Evolutionary conservation across 106 monocot species (phyloP), one percentile per base, ranked within the genome.

Genomic region (Phalaenopsis equestris): DNA sequence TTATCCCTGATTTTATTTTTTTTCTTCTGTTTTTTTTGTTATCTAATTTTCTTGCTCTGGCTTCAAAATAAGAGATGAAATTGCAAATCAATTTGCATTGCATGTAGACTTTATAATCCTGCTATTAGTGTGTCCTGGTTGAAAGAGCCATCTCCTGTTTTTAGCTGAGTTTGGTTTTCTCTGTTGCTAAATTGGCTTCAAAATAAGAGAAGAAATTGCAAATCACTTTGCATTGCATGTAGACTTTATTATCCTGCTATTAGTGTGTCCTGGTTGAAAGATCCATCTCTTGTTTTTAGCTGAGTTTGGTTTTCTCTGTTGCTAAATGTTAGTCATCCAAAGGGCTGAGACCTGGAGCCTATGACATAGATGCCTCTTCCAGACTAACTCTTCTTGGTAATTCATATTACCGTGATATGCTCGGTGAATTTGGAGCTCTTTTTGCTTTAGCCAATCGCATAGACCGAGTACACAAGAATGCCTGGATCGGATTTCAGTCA

Each of bases 401-500:
- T 87, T 72, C 80, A 21, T 93, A 98, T 73, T 98, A 94, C 72
- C 80, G 94, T 85, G 91, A 94, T 79, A 72, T 77, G n/a, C 91
- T 99, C 37, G 92, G 89, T 84, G 98, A 99, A 88, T 87, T 88
- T 91, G 98, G 98, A 64, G 94, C 98, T 37, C 90, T 93, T 80
- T 94, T 94, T 67, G 86, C 98, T 83, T 68, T 99, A 76, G 94
- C 94, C 56, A 91, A 94, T 78, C 80, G 87, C 68, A 93, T 94
- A 79, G 98, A 99, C 82, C 88, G 89, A 30, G 77, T 91, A 84
- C 98, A 99, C 85, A 99, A 91, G 82, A 99, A 93, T 87, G 90
- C 98, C 73, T 99, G 98, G 98, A 91, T 94, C 78, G 98, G 94
- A 0, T 99, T 99, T 87, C 98, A 99, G 77, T 99, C 98, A 37